Evolutionary conservation across 2,329 filamentous ascomycete species (phyloP).

Genomic region (Emmonsiellopsis sp.): DNA sequence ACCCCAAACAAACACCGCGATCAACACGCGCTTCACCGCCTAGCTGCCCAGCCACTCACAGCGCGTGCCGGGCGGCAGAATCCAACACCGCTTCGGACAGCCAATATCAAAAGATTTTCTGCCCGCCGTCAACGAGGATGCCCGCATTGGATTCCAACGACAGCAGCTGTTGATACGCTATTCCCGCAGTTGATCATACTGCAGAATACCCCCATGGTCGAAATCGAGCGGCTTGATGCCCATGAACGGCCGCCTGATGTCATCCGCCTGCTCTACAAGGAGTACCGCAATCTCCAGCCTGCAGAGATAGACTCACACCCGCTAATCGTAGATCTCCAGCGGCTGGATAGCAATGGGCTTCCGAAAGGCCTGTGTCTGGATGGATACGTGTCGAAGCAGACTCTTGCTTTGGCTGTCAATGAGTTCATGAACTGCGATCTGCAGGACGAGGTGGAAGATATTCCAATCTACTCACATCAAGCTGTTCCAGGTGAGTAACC

Average conservation of each 20-base stretch:
- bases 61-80: neutral
- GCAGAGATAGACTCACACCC: conserved; percentile 44
- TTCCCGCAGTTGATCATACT: neutral
- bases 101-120: neutral
- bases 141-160: too few relatives aligned
- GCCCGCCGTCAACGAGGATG: too few relatives aligned
- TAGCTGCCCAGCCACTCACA: neutral
- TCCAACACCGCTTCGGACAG: neutral
- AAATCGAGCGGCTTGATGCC: conserved; percentile 52
- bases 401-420: conserved; percentile 24
- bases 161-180: neutral
- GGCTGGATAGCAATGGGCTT: conserved; percentile 24
- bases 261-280: conserved; percentile 66
- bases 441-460: conserved; percentile 14
- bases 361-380: conserved; percentile 20
- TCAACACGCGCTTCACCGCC: conserved; percentile 4
- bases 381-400: conserved; percentile 21
- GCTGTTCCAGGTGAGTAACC: conserved; percentile 28
- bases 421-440: conserved; percentile 18
- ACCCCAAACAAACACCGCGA: conserved; percentile 10
- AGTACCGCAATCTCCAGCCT: conserved; percentile 54
- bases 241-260: conserved; percentile 66
- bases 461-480: conserved; percentile 28
- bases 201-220: conserved; percentile 19
- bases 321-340: conserved; percentile 48